Evolutionary conservation across 1,284 basidiomycete genomes (phyloP), one percentile per base, ranked within the genome.

Genomic region (Cryptococcus sp.): DNA sequence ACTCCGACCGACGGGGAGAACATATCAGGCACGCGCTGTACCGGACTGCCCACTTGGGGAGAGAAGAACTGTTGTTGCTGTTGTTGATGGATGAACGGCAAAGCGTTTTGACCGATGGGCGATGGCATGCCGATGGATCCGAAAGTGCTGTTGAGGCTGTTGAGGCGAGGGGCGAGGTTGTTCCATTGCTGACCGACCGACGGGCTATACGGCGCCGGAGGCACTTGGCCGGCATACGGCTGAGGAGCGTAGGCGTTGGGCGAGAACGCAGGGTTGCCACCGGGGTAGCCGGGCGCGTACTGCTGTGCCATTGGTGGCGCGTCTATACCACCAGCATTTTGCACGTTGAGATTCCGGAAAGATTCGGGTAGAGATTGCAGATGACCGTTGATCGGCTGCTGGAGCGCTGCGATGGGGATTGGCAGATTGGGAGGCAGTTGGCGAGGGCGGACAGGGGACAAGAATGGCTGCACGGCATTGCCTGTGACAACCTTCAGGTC

Each of bases 381-480:
- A 23, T 56, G 59, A 27, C 62, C 65, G 39, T 65, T 65, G 22
- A 61, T n/a, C 8, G 64, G 50, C n/a, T 61, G 64, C 50, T 65
- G 69, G 23, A 69, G 58, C 22, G 63, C 62, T 4, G 67, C 57
- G 20, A 67, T 44, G 22, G 76, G 74, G 54, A 76, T 72, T 13
- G 72, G 77, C 17, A 77, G 69, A 56, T 77, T 77, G 27, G 77
- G 74, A 15, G 71, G 73, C 2, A 68, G 57, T 19, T 69, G 67
- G 23, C 73, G 73, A 25, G 76, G 74, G 53, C 70, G 68, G 25
- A 74, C 61, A 16, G 72, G 60, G 7, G 75, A 63, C 16, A 78
- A 64, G 72, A 79, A 78, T 5, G 77, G 77, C 52, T 76, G 74
- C 31, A 74, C 73, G 1, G 71, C 69, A 50, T 74, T 77, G 38